These are phyloP conservation scores for Poa annua DNA, from an alignment of 176 grass and related monocot genomes.

Conservation along the genomic window DNA sequence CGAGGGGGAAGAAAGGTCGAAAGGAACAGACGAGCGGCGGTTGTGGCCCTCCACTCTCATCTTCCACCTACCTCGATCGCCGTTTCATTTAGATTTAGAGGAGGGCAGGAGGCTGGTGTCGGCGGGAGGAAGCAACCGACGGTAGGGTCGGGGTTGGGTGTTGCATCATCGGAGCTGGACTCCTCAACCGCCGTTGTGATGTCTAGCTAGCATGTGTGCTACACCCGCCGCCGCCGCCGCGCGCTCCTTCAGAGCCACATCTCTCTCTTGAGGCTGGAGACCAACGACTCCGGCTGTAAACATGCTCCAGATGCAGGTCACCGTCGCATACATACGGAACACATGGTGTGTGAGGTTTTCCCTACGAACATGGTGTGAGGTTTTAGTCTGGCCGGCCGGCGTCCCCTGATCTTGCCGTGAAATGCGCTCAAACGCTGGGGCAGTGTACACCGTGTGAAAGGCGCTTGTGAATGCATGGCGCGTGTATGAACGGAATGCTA, in stretches of 20 bases:
- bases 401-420: not conserved
- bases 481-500: too few species aligned
- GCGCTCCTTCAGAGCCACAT: not conserved
- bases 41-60: constrained; percentile 41
- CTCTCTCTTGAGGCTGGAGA: not conserved
- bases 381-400: too few species aligned
- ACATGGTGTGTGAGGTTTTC: too few species aligned
- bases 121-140: constrained; percentile 57
- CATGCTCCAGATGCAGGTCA: not conserved
- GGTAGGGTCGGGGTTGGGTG: not conserved
- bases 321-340: not conserved
- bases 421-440: not conserved
- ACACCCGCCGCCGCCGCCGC: not conserved
- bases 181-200: constrained; percentile 33
- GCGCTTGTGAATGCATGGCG: too few species aligned
- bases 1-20: not conserved
- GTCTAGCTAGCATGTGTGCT: not conserved
- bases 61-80: constrained; percentile 43
- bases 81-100: constrained; percentile 46
- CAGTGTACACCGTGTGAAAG: too few species aligned
- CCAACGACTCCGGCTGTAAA: not conserved
- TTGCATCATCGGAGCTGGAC: constrained; percentile 44
- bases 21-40: constrained; percentile 19
- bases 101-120: constrained; percentile 40
- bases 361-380: too few species aligned